Percentiles rank a stretch among this genome's conserved stretches.
Conservation (phyloP, 805 yeast genomes). For the Ogataea methylovora region DNA sequence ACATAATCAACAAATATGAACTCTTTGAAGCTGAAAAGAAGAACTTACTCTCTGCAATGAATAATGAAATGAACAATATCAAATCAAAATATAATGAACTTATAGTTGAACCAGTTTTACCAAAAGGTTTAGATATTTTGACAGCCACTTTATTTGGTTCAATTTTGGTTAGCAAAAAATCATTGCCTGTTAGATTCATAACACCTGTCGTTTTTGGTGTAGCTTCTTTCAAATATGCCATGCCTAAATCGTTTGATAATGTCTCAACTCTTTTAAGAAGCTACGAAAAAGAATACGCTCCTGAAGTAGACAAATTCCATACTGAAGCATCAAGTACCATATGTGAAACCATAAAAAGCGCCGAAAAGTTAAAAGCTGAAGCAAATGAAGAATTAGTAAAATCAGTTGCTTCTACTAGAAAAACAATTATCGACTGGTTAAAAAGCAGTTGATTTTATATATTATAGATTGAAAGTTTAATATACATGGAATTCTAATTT, state of each 20-base stretch:
- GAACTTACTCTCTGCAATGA: slow-evolving; percentile 38
- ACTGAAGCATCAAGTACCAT: slow-evolving; percentile 5
- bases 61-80: slow-evolving; percentile 32
- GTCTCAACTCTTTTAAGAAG: slow-evolving; percentile 18
- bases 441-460: no score
- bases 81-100: slow-evolving; percentile 24
- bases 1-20: slow-evolving; percentile 29
- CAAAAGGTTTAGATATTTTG: slow-evolving; percentile 44
- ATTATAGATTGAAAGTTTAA: no score
- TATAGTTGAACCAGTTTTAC: slow-evolving; percentile 48
- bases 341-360: background rate
- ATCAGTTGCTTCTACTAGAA: background rate
- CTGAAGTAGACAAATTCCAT: slow-evolving; percentile 25
- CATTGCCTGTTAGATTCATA: slow-evolving; percentile 41
- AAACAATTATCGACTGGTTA: slow-evolving; percentile 1
- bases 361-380: background rate
- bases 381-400: background rate
- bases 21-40: slow-evolving; percentile 34
- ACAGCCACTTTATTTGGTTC: slow-evolving; percentile 53
- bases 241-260: slow-evolving; percentile 42
- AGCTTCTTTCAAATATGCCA: slow-evolving; percentile 32
- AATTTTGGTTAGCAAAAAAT: slow-evolving; percentile 39
- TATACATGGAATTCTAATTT: no score
- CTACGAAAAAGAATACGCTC: slow-evolving; percentile 28
- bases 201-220: slow-evolving; percentile 46